A percentile compares a stretch with the other conserved stretches of the same genome.
Conservation (phyloP, 148 eudicot species). For the Fagopyrum homotropicum region DNA sequence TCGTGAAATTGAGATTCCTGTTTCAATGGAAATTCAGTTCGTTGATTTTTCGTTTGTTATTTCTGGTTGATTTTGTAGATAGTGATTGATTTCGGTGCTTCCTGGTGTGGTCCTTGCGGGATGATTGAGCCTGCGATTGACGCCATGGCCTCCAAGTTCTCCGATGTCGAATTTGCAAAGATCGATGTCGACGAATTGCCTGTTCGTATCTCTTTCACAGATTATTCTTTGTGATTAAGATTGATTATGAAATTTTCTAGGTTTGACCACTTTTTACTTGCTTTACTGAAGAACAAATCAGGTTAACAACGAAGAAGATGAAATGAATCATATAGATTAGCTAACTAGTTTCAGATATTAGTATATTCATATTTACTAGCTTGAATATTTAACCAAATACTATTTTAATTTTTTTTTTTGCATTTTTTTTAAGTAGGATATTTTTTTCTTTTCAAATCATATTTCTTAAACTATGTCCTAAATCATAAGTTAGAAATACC, state of each 20-base stretch:
- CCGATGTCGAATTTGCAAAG: constrained; percentile 69
- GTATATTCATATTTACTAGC: too few relatives aligned
- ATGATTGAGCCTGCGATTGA: constrained; percentile 64
- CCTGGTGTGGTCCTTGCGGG: constrained; percentile 92
- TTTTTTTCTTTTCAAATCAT: too few relatives aligned
- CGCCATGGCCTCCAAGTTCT: constrained; percentile 44
- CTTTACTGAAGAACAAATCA: not conserved
- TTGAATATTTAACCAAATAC: too few relatives aligned
- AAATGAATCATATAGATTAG: not conserved
- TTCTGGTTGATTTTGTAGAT: constrained; percentile 25
- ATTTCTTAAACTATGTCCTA: too few relatives aligned
- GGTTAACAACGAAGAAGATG: too few relatives aligned
- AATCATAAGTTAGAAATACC: too few relatives aligned
- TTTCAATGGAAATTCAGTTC: not conserved
- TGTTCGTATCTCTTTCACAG: constrained; percentile 20
- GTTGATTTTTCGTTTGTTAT: not conserved
- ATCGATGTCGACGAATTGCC: constrained; percentile 43
- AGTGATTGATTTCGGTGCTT: constrained; percentile 83
- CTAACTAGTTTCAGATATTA: too few relatives aligned
- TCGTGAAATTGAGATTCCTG: not conserved
- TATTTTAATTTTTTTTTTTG: too few relatives aligned
- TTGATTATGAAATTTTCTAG: not conserved
- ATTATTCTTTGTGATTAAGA: not conserved
- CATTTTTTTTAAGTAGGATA: too few relatives aligned
- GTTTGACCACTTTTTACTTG: not conserved